Percentiles rank a stretch among this genome's conserved stretches.
Conservation (phyloP, 2,329 filamentous ascomycete species). For the Fusarium sp. region DNA sequence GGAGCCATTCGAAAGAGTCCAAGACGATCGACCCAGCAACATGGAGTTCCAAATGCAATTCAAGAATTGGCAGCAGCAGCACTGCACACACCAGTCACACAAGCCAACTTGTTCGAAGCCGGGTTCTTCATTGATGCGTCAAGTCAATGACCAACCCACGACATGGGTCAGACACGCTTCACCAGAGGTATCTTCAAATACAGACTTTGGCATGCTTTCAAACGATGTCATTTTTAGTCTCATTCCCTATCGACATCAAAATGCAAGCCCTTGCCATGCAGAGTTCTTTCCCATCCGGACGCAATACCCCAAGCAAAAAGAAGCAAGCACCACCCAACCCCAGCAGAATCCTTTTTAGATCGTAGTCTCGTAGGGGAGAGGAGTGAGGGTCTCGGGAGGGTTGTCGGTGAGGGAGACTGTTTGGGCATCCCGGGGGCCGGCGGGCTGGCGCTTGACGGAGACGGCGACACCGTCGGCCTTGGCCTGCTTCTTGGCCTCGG, state of each 20-base stretch:
- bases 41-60: neutral
- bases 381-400: conserved; percentile 90
- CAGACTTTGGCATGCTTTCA: conserved; percentile 39
- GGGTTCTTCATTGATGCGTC: conserved; percentile 20
- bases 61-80: neutral
- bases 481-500: conserved; percentile 90
- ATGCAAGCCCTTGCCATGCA: conserved; percentile 58
- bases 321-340: conserved; percentile 51
- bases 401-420: conserved; percentile 85
- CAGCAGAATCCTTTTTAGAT: conserved; percentile 73
- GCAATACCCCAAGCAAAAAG: conserved; percentile 58
- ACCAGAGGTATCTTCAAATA: conserved; percentile 39
- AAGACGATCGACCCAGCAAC: neutral
- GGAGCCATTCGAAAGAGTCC: neutral
- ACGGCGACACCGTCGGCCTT: conserved; percentile 89
- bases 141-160: conserved; percentile 4
- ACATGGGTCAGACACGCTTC: conserved; percentile 26
- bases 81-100: neutral
- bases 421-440: conserved; percentile 81
- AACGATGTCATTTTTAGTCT: conserved; percentile 52
- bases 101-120: neutral
- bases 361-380: conserved; percentile 96
- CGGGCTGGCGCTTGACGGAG: conserved; percentile 92
- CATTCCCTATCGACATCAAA: conserved; percentile 56
- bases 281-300: conserved; percentile 58